Evolutionary conservation across 441 rosid species (phyloP), one percentile per base, ranked within the genome.

Genomic region (Sinapis alba): DNA sequence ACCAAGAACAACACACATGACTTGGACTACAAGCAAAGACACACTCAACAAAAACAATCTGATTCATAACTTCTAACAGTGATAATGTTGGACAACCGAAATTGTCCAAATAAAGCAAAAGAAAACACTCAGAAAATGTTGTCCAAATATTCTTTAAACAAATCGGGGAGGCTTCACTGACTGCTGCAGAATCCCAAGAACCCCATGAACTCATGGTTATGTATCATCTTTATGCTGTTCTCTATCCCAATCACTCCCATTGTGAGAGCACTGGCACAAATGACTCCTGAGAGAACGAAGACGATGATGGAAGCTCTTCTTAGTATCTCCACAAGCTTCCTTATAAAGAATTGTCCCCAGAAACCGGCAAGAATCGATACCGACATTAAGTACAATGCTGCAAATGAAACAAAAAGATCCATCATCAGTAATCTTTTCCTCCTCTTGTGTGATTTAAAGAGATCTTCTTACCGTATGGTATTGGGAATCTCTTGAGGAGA

Each of bases 401-500:
- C 65, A 70, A 72, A 28, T 12, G 18, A 57, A 63, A 68, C 58
- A 56, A 72, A 72, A 58, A 72, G 16, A 60, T n/a, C 4, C 21
- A 41, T 62, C 60, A 56, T 68, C n/a, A 53, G 8, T 59, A 4
- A 13, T 43, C 18, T 43, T n/a, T 60, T 34, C 7, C 9, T 8
- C 24, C 8, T 4, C 1, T 24, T 0, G n/a, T 63, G 62, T 20
- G 50, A 13, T n/a, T n/a, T 69, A 5, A 34, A 74, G 56, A 74
- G 57, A 62, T 56, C 60, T 36, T 56, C 60, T 36, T 88, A 95
- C 97, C 98, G n/a, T 80, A 95, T 6, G 98, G 98, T 13, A 95
- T 91, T 2, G 99, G 99, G 71, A 95, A 95, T 72, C 98, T 86
- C 72, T 92, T 86, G 38, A 95, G 98, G 64, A 95, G 86, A 75